Evolutionary conservation across 495 filamentous ascomycete genomes (phyloP), one percentile per base, ranked within the genome.

Genomic region (Bacidia gigantensis): DNA sequence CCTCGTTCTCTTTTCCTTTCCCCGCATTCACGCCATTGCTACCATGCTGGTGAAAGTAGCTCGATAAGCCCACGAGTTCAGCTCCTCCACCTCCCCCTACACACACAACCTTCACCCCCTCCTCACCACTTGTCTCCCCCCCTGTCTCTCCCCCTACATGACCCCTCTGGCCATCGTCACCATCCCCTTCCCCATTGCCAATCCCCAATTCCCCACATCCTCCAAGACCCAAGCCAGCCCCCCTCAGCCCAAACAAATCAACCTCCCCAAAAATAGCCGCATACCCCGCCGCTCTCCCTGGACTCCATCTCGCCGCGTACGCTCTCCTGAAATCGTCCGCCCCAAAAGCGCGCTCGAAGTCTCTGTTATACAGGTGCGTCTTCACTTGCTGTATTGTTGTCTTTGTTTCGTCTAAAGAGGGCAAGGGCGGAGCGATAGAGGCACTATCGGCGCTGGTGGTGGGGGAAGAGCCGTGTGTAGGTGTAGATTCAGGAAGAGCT

Each of bases 271-370:
- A 72, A 3, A 95, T 61, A 5, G 77, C 70, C 26, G 75, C 64
- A 67, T 96, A 98, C 54, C 82, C 87, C 23, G 95, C 68, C 2
- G 87, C 85, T 39, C 92, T 66, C 29, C 80, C 77, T 11, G 90
- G 82, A 62, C 86, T 93, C 86, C 87, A 98, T 50, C 92, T 71
- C 53, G 85, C 73, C 3, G 86, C 84, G 69, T 98, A 98, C 3
- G 83, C 87, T 39, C 81, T 72, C 18, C 93, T 70, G 38, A 80
- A 69, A 42, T 81, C 79, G 35, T 79, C 69, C 26, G 64, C 63
- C 0, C 80, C 84, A 64, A 98, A 98, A 0, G 90, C 90, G 3
- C 68, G 67, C 25, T 73, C 69, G 64, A 95, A 97, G 60, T 96
- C 84, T 20, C 92, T 75, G 56, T 86, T 80, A 62, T 82, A 96